A percentile compares a stretch with the other conserved stretches of the same genome.
Evolutionary conservation across 2,329 filamentous ascomycete genomes (phyloP).

Genomic region (Diaporthe destruens): DNA sequence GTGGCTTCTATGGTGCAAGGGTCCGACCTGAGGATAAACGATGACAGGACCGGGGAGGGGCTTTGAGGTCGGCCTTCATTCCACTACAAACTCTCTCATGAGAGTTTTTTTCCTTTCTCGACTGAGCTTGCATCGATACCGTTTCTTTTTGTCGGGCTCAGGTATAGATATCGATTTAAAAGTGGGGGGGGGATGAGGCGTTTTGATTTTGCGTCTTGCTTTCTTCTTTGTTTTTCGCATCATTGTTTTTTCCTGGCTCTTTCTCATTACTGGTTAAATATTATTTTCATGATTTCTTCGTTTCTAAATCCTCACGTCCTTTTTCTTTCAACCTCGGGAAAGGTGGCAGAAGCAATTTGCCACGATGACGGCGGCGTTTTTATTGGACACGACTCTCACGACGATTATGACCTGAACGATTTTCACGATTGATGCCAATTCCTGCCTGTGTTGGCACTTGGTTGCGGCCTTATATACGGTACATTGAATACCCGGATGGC

Average conservation of each 20-base stretch:
- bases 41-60: slow-evolving; percentile 43
- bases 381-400: not conserved
- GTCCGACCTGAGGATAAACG: slow-evolving; percentile 66
- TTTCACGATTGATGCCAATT: not conserved
- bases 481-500: slow-evolving; percentile 11
- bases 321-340: not conserved
- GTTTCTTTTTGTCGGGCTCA: slow-evolving; percentile 14
- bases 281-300: not conserved
- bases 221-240: not conserved
- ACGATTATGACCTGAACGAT: slow-evolving; percentile 8
- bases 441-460: not conserved
- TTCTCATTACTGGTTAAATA: not conserved
- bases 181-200: not conserved
- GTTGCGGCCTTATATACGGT: slow-evolving; percentile 5
- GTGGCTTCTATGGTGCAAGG: slow-evolving; percentile 66
- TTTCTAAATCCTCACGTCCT: not conserved
- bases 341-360: not conserved
- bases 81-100: not conserved
- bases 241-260: not conserved
- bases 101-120: not conserved
- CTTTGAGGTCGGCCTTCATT: not conserved
- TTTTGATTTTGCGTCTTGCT: not conserved
- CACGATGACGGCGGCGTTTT: not conserved
- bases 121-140: not conserved
- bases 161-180: slow-evolving; percentile 28